A percentile compares a stretch with the other conserved stretches of the same genome.
These are phyloP conservation scores for Raffaelea arxii DNA, from an alignment of 2,329 filamentous ascomycete genomes.

Conservation along the genomic window DNA sequence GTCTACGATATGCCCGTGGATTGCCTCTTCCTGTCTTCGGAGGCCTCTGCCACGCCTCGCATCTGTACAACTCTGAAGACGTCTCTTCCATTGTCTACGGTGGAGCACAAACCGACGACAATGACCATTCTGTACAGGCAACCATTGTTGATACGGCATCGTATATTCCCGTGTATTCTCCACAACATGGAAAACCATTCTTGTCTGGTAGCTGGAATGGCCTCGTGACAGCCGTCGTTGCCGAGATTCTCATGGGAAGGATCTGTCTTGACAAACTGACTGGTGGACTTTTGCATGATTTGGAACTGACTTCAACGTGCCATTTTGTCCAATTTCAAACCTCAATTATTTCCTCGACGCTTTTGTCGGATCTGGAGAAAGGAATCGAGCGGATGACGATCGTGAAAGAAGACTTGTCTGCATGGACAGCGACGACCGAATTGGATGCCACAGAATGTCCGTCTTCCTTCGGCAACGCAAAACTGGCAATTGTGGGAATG, in stretches of 20 bases:
- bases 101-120: conserved; percentile 32
- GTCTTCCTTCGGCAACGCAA: conserved; percentile 39
- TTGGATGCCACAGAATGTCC: conserved; percentile 18
- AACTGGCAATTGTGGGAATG: conserved; percentile 80
- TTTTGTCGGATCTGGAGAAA: no score
- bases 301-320: conserved; percentile 39
- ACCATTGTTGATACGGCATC: conserved; percentile 33
- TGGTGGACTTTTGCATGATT: no score
- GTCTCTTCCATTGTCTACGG: conserved; percentile 42
- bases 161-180: no score
- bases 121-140: conserved; percentile 26
- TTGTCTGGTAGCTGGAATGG: no score
- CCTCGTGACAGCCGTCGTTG: no score
- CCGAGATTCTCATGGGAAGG: no score
- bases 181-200: no score
- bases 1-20: conserved; percentile 29
- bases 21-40: conserved; percentile 44
- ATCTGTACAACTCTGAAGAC: conserved; percentile 37
- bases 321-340: conserved; percentile 35
- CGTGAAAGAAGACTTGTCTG: no score
- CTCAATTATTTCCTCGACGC: no score
- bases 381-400: no score
- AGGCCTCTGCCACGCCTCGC: conserved; percentile 46
- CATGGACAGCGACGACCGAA: conserved; percentile 23
- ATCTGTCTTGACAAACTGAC: no score